Conservation (phyloP, 345 rosid species). For the Noccaea bulbosa region DNA sequence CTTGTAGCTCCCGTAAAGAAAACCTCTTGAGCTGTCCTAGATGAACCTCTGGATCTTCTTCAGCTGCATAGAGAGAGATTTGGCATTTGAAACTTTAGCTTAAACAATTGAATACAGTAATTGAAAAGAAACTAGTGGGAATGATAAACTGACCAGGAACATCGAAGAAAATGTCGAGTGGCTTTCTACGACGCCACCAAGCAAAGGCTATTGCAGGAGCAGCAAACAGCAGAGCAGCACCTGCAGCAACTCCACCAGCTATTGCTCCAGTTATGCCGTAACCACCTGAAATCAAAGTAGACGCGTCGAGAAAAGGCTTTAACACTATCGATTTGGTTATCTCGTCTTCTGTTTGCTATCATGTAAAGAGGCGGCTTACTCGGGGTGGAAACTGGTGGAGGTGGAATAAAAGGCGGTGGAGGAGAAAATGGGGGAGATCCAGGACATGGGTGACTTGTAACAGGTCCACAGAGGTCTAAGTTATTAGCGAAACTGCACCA, state of each 20-base stretch:
- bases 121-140: background rate
- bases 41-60: slow-evolving; percentile 98
- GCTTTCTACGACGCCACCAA: slow-evolving; percentile 94
- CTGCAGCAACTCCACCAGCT: slow-evolving; percentile 99
- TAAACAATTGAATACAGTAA: background rate
- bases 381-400: slow-evolving; percentile 69
- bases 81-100: background rate
- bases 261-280: slow-evolving; percentile 87
- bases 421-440: slow-evolving; percentile 99
- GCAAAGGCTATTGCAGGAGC: slow-evolving; percentile 99
- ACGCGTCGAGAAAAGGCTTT: slow-evolving; percentile 3
- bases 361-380: slow-evolving; percentile 47
- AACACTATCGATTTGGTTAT: background rate
- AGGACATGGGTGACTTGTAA: slow-evolving; percentile 92
- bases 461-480: slow-evolving; percentile 92
- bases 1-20: slow-evolving; percentile 91
- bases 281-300: slow-evolving; percentile 61
- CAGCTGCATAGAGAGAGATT: slow-evolving; percentile 60
- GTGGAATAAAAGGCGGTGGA: slow-evolving; percentile 96
- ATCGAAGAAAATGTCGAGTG: slow-evolving; percentile 88
- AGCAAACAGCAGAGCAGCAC: slow-evolving; percentile 95
- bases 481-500: slow-evolving; percentile 94
- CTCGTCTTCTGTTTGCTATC: slow-evolving; percentile 8
- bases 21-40: slow-evolving; percentile 96
- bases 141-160: slow-evolving; percentile 74